Percentiles rank a stretch among this genome's conserved stretches.
Conservation (phyloP, 2,329 filamentous ascomycete species). For the Fusarium sp. region DNA sequence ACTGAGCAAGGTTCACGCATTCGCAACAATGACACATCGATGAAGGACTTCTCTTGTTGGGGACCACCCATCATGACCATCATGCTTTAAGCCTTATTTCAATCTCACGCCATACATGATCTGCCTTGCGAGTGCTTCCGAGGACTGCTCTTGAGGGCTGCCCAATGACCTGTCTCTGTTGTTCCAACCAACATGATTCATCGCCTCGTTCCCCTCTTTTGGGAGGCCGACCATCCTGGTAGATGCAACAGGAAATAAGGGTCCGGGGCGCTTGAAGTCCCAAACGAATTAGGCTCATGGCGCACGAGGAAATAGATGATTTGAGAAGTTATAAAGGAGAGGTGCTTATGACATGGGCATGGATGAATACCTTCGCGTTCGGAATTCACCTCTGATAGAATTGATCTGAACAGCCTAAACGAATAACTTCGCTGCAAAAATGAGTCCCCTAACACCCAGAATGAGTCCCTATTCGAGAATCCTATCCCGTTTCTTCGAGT, state of each 20-base stretch:
- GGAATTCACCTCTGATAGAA: not conserved
- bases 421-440: not conserved
- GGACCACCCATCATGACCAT: not conserved
- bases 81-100: not conserved
- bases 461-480: no score
- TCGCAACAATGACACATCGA: not conserved
- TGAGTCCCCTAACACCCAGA: no score
- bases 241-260: not conserved
- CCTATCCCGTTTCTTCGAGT: constrained; percentile 39
- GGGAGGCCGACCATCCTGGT: constrained; percentile 22
- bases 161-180: not conserved
- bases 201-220: not conserved
- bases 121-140: not conserved
- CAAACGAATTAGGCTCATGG: not conserved
- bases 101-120: not conserved
- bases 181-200: not conserved
- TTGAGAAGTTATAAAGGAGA: not conserved
- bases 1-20: not conserved
- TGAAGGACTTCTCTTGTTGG: not conserved
- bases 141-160: not conserved
- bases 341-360: not conserved
- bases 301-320: not conserved
- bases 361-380: not conserved
- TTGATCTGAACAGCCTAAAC: not conserved
- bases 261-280: not conserved